Base-by-base conservation (phyloP, 306 rosid species). In the Medicago ruthenica region DNA sequence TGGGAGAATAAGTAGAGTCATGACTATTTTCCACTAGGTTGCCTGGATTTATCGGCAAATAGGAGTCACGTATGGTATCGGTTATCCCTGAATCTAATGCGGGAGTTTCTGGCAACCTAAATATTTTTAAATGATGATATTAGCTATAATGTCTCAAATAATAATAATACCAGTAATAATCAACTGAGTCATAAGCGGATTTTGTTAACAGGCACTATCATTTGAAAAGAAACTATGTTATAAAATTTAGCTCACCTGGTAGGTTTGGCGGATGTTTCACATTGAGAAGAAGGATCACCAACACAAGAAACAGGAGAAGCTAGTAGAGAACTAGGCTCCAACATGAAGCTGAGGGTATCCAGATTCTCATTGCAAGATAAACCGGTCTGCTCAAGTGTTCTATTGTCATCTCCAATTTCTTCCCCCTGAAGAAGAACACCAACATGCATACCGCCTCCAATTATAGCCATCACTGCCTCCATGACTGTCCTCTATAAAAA, bases 371-470 rank as follows among this genome's bases (percentile, higher is more conserved):
- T 87, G 80, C 86, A 76, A 64, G 97, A 88, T 70, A 94, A 74
- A 65, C 97, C 98, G 1, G 89, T 87, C 88, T 94, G 97, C 78
- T 83, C 77, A 39, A 94, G 91, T 60, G 96, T 94, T 76, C 88
- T 88, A 75, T 85, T 73, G 76, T 94, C 98, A 76, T 94, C 97
- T 75, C 88, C 80, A 64, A 91, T 88, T 73, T 87, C 85, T 78
- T 91, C 83, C 59, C 94, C 98, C 36, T 94, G 94, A 79, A 83
- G 82, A 53, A 86, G 82, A 76, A 94, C 86, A 57, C 95, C 97
- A 16, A 94, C 91, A 74, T 73, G 87, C 22, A 88, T 77, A 22
- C 89, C 94, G 54, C 89, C 91, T 72, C 84, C 86, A 77, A 94
- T 91, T 77, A 91, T 80, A 74, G 95, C 81, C 75, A 85, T 86